Base-by-base conservation (phyloP, 2,329 filamentous ascomycete genomes). In the Pestalotiopsis sp. region DNA sequence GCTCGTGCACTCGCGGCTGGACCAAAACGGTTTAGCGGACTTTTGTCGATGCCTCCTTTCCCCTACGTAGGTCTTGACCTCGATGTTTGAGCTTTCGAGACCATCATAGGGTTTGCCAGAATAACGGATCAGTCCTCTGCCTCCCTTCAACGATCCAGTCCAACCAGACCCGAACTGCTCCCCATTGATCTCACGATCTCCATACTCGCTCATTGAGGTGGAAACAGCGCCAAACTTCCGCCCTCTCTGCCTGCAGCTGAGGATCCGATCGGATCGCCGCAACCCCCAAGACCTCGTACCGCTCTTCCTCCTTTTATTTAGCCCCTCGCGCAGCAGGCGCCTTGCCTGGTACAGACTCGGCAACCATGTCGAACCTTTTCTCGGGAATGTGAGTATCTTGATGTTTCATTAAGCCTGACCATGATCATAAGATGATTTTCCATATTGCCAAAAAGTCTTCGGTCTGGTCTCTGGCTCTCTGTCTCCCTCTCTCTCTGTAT, bases 301-400 rank as follows among this genome's bases (percentile, higher is more conserved):
- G 61, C 45, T 38, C 49, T 38, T 36, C 27, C 65, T n/a, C 20
- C 65, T 36, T 36, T 52, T 66, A 58, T 41, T 55, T 67, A 36
- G 59, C 65, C 49, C 39, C 25, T 57, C 49, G 65, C 59, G 27
- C 41, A 55, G 45, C 59, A 36, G 65, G 65, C 58, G 41, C 49
- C 55, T 63, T 25, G n/a, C 39, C 65, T 66, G 45, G 45, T 65
- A 25, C 64, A 58, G n/a, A 55, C 70, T 69, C 71, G 72, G 71
- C 73, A 74, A 81, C 75, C 77, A 89, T 88, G 86, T 88, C 87
- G 74, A 88, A 88, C 81, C 81, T 89, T 74, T 88, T 89, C 78
- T 88, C 86, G 75, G 86, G 87, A 80, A 88, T 89, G 87, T 89
- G 82, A 86, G 87, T 87, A 71, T 67, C 70, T 66, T 67, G 38